Conservation (phyloP, 805 yeast genomes). For the Priceomyces medius region DNA sequence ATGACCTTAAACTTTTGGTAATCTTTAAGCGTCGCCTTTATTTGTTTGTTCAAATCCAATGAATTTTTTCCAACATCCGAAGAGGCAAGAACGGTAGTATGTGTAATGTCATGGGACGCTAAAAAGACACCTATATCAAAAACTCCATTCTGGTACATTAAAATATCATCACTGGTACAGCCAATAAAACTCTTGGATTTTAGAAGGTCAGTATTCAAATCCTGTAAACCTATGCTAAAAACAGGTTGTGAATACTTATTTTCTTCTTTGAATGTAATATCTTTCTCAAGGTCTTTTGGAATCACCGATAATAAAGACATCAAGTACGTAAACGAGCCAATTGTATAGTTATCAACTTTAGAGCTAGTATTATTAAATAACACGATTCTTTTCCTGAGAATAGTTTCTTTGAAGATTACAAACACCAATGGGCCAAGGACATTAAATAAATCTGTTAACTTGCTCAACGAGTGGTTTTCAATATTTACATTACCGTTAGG, state of each 20-base stretch:
- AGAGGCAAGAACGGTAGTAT: constrained; percentile 12
- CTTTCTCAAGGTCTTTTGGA: constrained; percentile 52
- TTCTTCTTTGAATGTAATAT: constrained; percentile 9
- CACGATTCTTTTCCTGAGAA: constrained; percentile 57
- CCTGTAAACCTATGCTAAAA: constrained; percentile 65
- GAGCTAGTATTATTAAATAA: constrained; percentile 36
- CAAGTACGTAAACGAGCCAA: constrained; percentile 54
- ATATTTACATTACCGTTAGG: constrained; percentile 9
- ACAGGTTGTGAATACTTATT: constrained; percentile 44
- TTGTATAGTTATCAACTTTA: constrained; percentile 15
- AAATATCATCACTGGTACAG: constrained; percentile 64
- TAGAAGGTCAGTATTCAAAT: constrained; percentile 28
- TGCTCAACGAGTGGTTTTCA: constrained; percentile 41
- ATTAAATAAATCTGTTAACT: constrained; percentile 46
- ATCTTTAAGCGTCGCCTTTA: constrained; percentile 36
- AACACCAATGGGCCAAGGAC: constrained; percentile 65
- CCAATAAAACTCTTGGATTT: constrained; percentile 48
- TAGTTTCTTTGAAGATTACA: constrained; percentile 59
- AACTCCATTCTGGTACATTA: constrained; percentile 50
- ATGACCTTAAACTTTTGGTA: constrained; percentile 34
- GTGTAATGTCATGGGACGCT: constrained; percentile 15
- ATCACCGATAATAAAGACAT: constrained; percentile 60
- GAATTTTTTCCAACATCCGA: constrained; percentile 9
- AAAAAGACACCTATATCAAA: constrained; percentile 47
- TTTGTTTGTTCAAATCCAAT: constrained; percentile 11